Evolutionary conservation across 345 rosid species (phyloP), one percentile per base, ranked within the genome.

Genomic region (Turnera subulata): DNA sequence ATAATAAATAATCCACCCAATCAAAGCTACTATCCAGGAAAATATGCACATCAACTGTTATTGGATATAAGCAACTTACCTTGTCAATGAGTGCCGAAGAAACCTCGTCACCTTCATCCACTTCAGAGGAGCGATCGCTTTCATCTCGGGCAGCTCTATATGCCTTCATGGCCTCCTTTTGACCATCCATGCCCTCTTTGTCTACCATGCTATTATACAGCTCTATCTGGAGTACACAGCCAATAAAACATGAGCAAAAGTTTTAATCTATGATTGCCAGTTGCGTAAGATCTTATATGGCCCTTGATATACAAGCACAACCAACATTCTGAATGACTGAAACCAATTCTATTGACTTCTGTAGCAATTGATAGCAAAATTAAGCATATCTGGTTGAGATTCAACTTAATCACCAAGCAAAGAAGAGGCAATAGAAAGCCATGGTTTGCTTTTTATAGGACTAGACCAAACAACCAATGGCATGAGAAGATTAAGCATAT

Each of bases 191-290:
- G 46, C 80, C 93, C 49, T 84, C 87, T 68, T 80, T 82, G 53
- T 80, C 88, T 50, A 86, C 96, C 80, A 81, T 75, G 59, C 85
- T 84, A 67, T 92, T 86, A 67, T 92, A 92, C 62, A 92, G 85
- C 59, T 82, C 89, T 77, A 92, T 78, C 98, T 89, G 87, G 53
- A 68, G 4, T 42, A 15, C 12, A 42, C 35, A 29, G 35, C 89
- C 82, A 45, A 68, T 24, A 68, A 61, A 67, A 53, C 43, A n/a
- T 46, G 40, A 62, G 19, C 46, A 68, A 50, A 42, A 14, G 23
- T 15, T 0, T 15, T 32, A 15, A 14, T 50, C 13, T 16, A 23
- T 19, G 13, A 46, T 46, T 35, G 39, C 39, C 23, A n/a, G n/a
- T n/a, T n/a, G n/a, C n/a, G n/a, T n/a, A n/a, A n/a, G n/a, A n/a